These are phyloP conservation scores for Xylaria digitata DNA, from an alignment of 2,329 filamentous ascomycete genomes.

Conservation along the genomic window DNA sequence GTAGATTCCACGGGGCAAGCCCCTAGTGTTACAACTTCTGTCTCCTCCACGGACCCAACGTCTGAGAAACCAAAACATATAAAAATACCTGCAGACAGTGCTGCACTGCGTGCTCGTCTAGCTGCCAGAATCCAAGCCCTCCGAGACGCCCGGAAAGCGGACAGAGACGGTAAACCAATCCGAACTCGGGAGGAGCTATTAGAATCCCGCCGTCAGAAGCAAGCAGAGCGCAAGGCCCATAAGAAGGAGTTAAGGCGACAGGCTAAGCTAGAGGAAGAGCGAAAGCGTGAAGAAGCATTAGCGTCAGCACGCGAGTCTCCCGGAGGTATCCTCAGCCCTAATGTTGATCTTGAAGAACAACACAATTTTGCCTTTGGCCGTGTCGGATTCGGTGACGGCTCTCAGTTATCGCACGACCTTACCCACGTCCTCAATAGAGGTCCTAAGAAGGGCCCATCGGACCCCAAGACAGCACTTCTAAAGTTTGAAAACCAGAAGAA, in stretches of 20 bases:
- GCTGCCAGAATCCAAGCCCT: slow-evolving; percentile 86
- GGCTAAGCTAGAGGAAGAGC: slow-evolving; percentile 83
- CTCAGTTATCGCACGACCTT: slow-evolving; percentile 78
- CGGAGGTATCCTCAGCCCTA: slow-evolving; percentile 65
- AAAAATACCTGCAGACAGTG: slow-evolving; percentile 76
- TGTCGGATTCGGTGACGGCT: slow-evolving; percentile 89
- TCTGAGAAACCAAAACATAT: slow-evolving; percentile 73
- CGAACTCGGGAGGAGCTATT: slow-evolving; percentile 91
- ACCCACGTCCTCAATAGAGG: slow-evolving; percentile 70
- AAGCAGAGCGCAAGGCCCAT: slow-evolving; percentile 84
- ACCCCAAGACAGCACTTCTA: slow-evolving; percentile 86
- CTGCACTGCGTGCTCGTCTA: slow-evolving; percentile 80
- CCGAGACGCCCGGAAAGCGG: slow-evolving; percentile 86
- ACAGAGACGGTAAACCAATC: slow-evolving; percentile 84
- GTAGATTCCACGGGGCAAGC: slow-evolving; percentile 57
- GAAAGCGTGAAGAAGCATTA: slow-evolving; percentile 70
- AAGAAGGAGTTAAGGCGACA: slow-evolving; percentile 86
- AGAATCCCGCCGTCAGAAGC: slow-evolving; percentile 87
- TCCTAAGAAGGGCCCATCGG: slow-evolving; percentile 84
- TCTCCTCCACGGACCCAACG: slow-evolving; percentile 72
- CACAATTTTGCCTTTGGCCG: slow-evolving; percentile 90
- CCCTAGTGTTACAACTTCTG: slow-evolving; percentile 73
- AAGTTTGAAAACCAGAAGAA: slow-evolving; percentile 86
- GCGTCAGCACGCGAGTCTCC: slow-evolving; percentile 71
- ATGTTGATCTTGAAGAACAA: slow-evolving; percentile 61